Conservation (phyloP, 306 rosid species). For the Rosa lucieae region DNA sequence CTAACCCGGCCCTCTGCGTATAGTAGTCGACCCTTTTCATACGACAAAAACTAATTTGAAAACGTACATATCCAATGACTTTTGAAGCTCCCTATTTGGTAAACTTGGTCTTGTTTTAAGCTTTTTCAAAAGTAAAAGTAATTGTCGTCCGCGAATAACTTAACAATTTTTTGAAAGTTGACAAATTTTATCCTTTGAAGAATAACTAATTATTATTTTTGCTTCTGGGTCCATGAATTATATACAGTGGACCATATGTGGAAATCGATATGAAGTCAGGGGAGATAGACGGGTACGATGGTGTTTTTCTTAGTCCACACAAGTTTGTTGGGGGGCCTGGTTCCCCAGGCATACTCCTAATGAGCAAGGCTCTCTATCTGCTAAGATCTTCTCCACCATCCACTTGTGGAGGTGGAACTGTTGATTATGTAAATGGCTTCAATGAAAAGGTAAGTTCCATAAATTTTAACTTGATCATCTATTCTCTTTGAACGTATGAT, state of each 20-base stretch:
- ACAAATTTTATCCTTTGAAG: too few relatives aligned
- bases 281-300: constrained; percentile 67
- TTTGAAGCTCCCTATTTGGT: too few relatives aligned
- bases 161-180: too few relatives aligned
- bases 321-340: constrained; percentile 87
- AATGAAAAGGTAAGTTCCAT: constrained; percentile 46
- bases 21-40: too few relatives aligned
- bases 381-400: constrained; percentile 65
- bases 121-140: too few relatives aligned
- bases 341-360: constrained; percentile 66
- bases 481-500: too few relatives aligned
- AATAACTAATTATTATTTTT: background rate
- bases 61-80: too few relatives aligned
- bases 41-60: too few relatives aligned
- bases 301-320: constrained; percentile 65
- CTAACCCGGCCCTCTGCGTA: too few relatives aligned
- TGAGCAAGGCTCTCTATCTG: constrained; percentile 52
- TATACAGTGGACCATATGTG: constrained; percentile 66
- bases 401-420: constrained; percentile 91
- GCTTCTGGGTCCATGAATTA: background rate
- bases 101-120: too few relatives aligned
- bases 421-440: constrained; percentile 69
- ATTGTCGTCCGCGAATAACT: too few relatives aligned
- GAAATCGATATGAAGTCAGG: constrained; percentile 60
- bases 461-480: background rate